Percentiles rank a stretch among this genome's conserved stretches.
Evolutionary conservation across 2,329 filamentous ascomycete genomes (phyloP).

Genomic region (Sphaerulina musiva): DNA sequence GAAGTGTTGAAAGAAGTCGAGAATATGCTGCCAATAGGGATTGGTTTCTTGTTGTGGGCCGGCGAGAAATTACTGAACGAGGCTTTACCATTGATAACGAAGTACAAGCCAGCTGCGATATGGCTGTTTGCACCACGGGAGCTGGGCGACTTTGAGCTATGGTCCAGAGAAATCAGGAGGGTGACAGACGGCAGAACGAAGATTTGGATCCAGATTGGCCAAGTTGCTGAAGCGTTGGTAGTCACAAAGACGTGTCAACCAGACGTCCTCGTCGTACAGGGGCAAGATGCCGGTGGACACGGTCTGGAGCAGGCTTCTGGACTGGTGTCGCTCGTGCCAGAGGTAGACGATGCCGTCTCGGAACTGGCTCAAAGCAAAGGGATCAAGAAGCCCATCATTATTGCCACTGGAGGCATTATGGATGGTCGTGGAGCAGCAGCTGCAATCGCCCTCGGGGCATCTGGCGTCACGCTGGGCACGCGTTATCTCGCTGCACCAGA

Average conservation of each 20-base stretch:
- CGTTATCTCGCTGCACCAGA: slow-evolving; percentile 53
- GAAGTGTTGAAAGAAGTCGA: slow-evolving; percentile 19
- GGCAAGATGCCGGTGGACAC: slow-evolving; percentile 59
- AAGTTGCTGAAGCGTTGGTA: slow-evolving; percentile 49
- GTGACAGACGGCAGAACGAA: slow-evolving; percentile 36
- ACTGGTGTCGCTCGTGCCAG: slow-evolving; percentile 52
- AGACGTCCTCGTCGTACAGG: slow-evolving; percentile 58
- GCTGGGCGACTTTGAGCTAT: slow-evolving; percentile 33
- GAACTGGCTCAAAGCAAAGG: slow-evolving; percentile 18
- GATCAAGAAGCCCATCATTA: slow-evolving; percentile 33
- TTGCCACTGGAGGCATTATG: slow-evolving; percentile 56
- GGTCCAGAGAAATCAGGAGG: slow-evolving; percentile 29
- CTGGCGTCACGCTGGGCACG: slow-evolving; percentile 56
- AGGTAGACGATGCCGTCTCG: slow-evolving; percentile 47
- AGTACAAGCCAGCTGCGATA: slow-evolving; percentile 49
- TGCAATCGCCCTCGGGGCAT: slow-evolving; percentile 48
- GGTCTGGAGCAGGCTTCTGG: slow-evolving; percentile 51
- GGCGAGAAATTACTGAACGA: slow-evolving; percentile 37
- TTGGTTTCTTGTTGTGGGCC: slow-evolving; percentile 57
- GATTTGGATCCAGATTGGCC: slow-evolving; percentile 58
- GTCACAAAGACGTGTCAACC: slow-evolving; percentile 44
- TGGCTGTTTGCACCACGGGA: slow-evolving; percentile 61
- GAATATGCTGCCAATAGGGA: slow-evolving; percentile 46
- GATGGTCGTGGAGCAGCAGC: slow-evolving; percentile 52
- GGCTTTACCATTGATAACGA: slow-evolving; percentile 46